Evolutionary conservation across 257 asterid species (phyloP), one percentile per base, ranked within the genome.

Genomic region (Schizonepeta tenuifolia): DNA sequence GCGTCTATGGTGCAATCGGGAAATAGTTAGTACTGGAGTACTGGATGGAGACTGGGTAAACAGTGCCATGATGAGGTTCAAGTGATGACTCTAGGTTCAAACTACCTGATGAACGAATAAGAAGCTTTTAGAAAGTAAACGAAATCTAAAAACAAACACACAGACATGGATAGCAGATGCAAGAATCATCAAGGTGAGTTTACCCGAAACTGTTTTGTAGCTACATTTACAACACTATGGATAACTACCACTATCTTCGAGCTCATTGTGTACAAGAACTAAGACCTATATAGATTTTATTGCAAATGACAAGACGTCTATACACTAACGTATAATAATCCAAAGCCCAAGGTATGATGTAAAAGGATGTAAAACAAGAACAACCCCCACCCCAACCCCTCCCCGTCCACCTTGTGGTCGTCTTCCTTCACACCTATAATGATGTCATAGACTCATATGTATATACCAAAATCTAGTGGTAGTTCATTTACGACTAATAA

Each of bases 11-110:
- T 24, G 80, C 31, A 69, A 66, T 53, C 6, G 78, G 35, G 80
- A 78, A 60, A 65, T 70, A 55, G 77, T 65, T 61, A 72, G 77
- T 11, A 69, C 72, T 7, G 87, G 79, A 46, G 73, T 46, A 74
- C 77, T 58, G 73, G 80, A 72, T 18, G 86, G 75, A 76, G 86
- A 82, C 59, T 76, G 84, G 70, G 79, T 55, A 50, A 78, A 55
- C 77, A 79, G 74, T 64, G 88, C 80, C 98, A 90, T 87, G 40
- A 59, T 61, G 58, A 71, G 66, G 76, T 67, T 77, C 81, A 47
- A 44, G n/a, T 40, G 40, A 53, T 35, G 77, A 41, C 21, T 47
- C 41, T 7, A 24, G 58, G 46, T 71, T 49, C 68, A 59, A 72
- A 31, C 72, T 81, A 70, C 75, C 89, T 88, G 85, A 61, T 54